A percentile compares a stretch with the other conserved stretches of the same genome.
Conservation (phyloP, 306 rosid genomes). For the Vigna unguiculata region DNA sequence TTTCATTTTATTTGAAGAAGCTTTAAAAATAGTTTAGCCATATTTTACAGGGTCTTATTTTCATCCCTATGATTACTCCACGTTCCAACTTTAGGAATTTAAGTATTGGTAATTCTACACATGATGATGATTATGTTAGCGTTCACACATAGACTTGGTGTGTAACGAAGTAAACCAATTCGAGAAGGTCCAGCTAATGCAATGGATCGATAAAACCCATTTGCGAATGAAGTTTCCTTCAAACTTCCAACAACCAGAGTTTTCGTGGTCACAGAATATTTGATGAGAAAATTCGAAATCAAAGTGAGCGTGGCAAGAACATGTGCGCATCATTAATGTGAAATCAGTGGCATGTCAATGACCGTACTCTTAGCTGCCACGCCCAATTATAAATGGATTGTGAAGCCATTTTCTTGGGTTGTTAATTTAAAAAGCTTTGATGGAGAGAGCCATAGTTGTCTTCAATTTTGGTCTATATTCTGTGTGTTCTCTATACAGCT, state of each 20-base stretch:
- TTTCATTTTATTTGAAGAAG: neutral
- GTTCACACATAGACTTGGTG: neutral
- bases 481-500: slow-evolving; percentile 15
- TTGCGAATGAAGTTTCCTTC: slow-evolving; percentile 60
- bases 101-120: neutral
- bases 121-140: slow-evolving; percentile 8
- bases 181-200: slow-evolving; percentile 44
- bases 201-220: slow-evolving; percentile 17
- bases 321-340: slow-evolving; percentile 53
- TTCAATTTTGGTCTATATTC: slow-evolving; percentile 34
- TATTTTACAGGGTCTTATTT: neutral
- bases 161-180: slow-evolving; percentile 17
- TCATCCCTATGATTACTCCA: neutral
- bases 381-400: slow-evolving; percentile 34
- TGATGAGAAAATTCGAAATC: slow-evolving; percentile 43
- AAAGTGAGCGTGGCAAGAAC: slow-evolving; percentile 47
- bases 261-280: slow-evolving; percentile 45
- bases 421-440: slow-evolving; percentile 6
- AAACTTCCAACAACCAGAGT: slow-evolving; percentile 46
- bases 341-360: slow-evolving; percentile 39
- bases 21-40: neutral
- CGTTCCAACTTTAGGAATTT: neutral
- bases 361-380: slow-evolving; percentile 52
- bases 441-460: slow-evolving; percentile 36
- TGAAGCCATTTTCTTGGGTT: slow-evolving; percentile 22